Base-by-base conservation (phyloP, 139 green algal species). In the Astrephomene gubernaculifera region DNA sequence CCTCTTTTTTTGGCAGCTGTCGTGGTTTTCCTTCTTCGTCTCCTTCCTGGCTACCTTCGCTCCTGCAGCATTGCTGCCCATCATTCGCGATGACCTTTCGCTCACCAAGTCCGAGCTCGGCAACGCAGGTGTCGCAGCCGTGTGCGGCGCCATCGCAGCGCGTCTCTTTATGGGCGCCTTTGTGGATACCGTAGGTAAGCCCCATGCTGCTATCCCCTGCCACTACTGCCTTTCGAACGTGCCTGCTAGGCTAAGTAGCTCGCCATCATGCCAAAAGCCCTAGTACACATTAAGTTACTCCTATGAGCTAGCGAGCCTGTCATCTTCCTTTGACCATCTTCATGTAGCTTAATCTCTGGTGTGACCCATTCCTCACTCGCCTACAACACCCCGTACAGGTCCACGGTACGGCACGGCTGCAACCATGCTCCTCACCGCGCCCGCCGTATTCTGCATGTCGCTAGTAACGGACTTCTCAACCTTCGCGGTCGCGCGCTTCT, bases 1-100 rank as follows among this genome's bases (percentile, higher is more conserved):
- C 92, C 93, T 85, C 94, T 95, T 82, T 71, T 86, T 10, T 83
- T 92, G 97, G 82, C 95, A 98, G 68, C 79, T 98, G 0, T 95
- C 92, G 0, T 98, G 96, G 96, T 83, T 98, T 25, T 86, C 87
- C 35, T 98, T 98, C 92, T 97, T 98, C 87, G 84, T 94, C 19
- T 94, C 94, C 25, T 99, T 99, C 91, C 78, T 98, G 19, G 96
- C 96, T n/a, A 96, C 95, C 14, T 99, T 99, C 82, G 95, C 96
- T 2, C 93, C 95, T 0, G 94, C 83, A 4, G 92, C 96, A 21
- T 88, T 98, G 65, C 83, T 97, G 35, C 92, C 96, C 19, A 86
- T 96, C 61, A 97, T 98, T 54, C 92, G 95, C 27, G 90, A 98
- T 53, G 91, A 97, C 91, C 79, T 99, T 0, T 86, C 92, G 83